Evolutionary conservation across 2,329 filamentous ascomycete species (phyloP), one percentile per base, ranked within the genome.

Genomic region (Epichloe sp.): DNA sequence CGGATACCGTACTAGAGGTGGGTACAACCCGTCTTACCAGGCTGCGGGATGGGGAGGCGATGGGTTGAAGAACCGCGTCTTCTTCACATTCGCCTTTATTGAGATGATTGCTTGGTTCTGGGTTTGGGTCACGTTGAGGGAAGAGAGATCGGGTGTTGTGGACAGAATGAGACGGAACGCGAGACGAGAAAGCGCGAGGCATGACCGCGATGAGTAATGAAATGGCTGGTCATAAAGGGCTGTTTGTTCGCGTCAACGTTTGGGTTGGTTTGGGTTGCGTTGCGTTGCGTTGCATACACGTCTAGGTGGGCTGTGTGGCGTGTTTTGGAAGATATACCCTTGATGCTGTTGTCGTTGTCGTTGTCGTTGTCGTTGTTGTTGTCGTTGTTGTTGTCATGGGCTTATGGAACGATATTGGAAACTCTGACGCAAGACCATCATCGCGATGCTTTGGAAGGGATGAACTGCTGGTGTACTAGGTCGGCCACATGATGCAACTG

Each of bases 51-150:
- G 67, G 75, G 81, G 69, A 55, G 73, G 80, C 47, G 83, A 89
- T 55, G 77, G 79, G 23, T 67, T 95, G 59, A 88, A 90, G 71
- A 95, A 94, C 64, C 79, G 88, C 48, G 72, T 95, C 41, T 80
- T 95, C 41, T 94, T 96, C 63, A 82, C 85, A 0, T 93, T 88
- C 68, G 82, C 81, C 8, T 93, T 95, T 60, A 63, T 95, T 62
- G 90, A 96, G 72, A 79, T 88, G 65, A 74, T 88, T 57, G 77
- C 78, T 54, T 95, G 89, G 88, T 89, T 95, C 67, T 95, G 89
- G 89, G 81, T 80, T 23, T 88, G 82, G 75, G 74, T 83, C 34
- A 85, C 80, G 4, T 65, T 88, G 59, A 73, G 80, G 49, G 85
- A 88, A 60, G 85, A 88, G 71, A 62, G 69, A n/a, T 56, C 60